Conservation (phyloP, 176 grass and related monocot genomes). For the Carex scoparia region DNA sequence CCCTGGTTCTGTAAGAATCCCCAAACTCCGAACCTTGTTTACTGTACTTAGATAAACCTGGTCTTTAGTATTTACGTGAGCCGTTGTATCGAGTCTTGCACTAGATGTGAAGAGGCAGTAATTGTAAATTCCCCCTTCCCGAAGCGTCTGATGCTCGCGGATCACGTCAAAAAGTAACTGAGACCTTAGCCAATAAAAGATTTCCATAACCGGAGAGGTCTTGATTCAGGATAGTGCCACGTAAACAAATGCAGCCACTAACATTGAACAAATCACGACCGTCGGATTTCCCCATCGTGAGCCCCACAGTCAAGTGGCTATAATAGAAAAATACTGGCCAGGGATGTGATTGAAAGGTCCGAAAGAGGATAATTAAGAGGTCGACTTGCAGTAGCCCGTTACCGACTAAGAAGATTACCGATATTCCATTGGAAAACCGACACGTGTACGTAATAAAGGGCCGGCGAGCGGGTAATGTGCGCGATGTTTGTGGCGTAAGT, state of each 20-base stretch:
- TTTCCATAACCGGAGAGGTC: conserved; percentile 1
- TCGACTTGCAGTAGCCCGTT: not conserved
- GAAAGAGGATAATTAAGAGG: conserved; percentile 3
- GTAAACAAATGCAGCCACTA: not conserved
- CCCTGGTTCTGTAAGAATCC: not conserved
- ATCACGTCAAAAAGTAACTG: conserved; percentile 19
- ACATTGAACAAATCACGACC: conserved; percentile 3
- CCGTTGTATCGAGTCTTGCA: not conserved
- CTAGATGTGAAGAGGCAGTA: not conserved
- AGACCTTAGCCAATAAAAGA: conserved; percentile 23
- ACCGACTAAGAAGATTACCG: not conserved
- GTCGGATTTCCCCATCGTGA: not conserved
- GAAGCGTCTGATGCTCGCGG: conserved; percentile 19
- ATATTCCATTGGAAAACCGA: not conserved
- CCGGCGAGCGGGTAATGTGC: conserved; percentile 11
- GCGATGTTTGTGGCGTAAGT: conserved; percentile 51
- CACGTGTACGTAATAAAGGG: conserved; percentile 36
- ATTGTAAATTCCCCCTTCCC: conserved; percentile 3
- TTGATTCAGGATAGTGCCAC: conserved; percentile 24
- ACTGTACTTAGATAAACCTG: not conserved
- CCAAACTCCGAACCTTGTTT: not conserved
- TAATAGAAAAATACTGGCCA: conserved; percentile 17
- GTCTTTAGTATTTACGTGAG: not conserved
- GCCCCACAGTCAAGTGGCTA: not conserved
- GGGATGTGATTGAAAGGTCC: conserved; percentile 10